phyloP scores from a whole-genome alignment of 352 stramenopile genomes.

The Blastocystis sp. region DNA sequence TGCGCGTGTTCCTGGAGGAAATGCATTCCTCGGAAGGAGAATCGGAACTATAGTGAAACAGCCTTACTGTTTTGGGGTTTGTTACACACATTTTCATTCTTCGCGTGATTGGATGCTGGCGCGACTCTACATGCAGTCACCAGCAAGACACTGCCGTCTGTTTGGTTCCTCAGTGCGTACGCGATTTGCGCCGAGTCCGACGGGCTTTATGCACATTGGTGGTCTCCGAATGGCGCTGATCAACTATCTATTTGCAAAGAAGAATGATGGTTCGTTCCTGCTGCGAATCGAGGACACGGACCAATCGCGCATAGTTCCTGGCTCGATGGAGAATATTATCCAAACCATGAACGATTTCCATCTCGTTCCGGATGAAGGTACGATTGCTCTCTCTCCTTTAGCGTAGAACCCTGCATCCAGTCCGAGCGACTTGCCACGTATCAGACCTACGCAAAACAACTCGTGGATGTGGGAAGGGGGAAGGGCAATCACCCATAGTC shows the following conservation, averaged over 20 bases:
- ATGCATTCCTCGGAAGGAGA: background rate
- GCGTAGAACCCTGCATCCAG: conserved; percentile 80
- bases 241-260: conserved; percentile 86
- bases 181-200: conserved; percentile 84
- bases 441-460: conserved; percentile 77
- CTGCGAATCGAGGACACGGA: conserved; percentile 88
- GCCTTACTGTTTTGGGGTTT: background rate
- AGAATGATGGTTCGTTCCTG: conserved; percentile 80
- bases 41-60: conserved; percentile 23
- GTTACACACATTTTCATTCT: background rate
- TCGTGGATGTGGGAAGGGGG: conserved; percentile 76
- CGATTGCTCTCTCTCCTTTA: background rate
- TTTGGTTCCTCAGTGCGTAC: conserved; percentile 70
- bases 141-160: background rate
- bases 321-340: conserved; percentile 81
- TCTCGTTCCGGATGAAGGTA: conserved; percentile 81
- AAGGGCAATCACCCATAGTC: conserved; percentile 72
- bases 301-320: conserved; percentile 82
- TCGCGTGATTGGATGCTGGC: background rate
- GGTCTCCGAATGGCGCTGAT: conserved; percentile 85
- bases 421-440: conserved; percentile 83
- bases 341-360: conserved; percentile 81
- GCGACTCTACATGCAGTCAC: background rate
- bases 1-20: conserved; percentile 21
- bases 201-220: conserved; percentile 83